Base-by-base conservation (phyloP, 495 filamentous ascomycete species). In the Parathielavia hyrcaniae region DNA sequence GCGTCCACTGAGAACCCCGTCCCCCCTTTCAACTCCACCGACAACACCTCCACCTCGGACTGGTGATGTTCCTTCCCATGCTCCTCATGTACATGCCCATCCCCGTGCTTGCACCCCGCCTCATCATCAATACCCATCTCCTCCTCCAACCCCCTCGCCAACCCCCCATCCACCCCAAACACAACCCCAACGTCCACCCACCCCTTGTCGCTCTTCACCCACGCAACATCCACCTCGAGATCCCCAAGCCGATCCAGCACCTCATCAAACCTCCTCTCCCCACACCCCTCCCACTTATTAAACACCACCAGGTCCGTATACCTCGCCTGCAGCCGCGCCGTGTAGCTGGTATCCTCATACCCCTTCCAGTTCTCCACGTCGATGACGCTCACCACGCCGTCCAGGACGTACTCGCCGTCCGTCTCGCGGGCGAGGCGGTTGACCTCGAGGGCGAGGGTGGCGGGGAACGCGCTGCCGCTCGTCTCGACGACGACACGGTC, bases 341-440 rank as follows among this genome's bases (percentile, higher is more conserved):
- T 93, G 45, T 88, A 91, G 30, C 80, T 85, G 13, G 90, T 96
- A 74, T 96, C 91, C 62, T 89, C 90, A 67, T 98, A 98, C 1
- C 93, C 93, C 61, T 83, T 77, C 91, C 91, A 98, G 70, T 97
- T 97, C 80, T 97, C 93, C 6, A 93, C 90, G 70, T 98, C 93
- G 50, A 98, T 87, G 4, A 97, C 93, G 46, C 82, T 87, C 19
- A 97, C 83, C 40, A 97, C 90, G 3, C 93, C 93, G 68, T 98
- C 93, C 1, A 97, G 81, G 7, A 82, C 77, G 64, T 88, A 97
- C 11, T 69, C 66, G 0, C 83, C 82, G 0, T 73, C 76, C 44
- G 83, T 83, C 54, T 84, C 82, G 40, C 78, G 68, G 12, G 80
- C 79, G 0, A 97, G 72, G 9, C 95, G 82, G 61, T 96, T 97